Base-by-base conservation (phyloP, 2,329 filamentous ascomycete genomes). In the Pyrenochaeta sp. region DNA sequence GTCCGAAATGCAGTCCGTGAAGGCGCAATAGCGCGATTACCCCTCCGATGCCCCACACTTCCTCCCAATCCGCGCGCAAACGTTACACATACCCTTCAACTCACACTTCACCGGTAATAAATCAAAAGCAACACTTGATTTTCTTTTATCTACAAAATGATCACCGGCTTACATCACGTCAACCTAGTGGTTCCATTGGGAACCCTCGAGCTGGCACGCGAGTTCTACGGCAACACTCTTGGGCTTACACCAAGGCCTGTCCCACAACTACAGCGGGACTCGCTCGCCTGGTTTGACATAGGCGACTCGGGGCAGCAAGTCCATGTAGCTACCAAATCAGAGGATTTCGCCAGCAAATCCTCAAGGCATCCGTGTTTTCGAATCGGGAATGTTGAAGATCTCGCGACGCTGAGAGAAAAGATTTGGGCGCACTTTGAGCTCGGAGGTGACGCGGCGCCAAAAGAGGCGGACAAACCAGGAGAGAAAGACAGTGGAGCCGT, bases 201-300 rank as follows among this genome's bases (percentile, higher is more conserved):
- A 3, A 55, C 51, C 1, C 36, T 58, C 8, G 35, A 38, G 13
- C 46, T 45, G 5, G 51, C 54, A 2, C 6, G 22, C 8, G 44
- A 42, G 7, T 58, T 58, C 41, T 58, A 58, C 41, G 28, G 27
- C 36, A 22, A 21, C 3, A 85, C 82, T 0, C 73, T 86, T 1
- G 82, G 81, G 9, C 73, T 87, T 4, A 76, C 68, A 4, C 65
- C 77, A 2, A 72, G 77, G 3, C 62, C 78, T 1, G 83, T 85
- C 0, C 83, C 83, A 0, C 66, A 68, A 3, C 60, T 77, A 1
- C 81, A 84, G 55, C 73, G 70, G 37, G 76, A 73, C 10, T 74
- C 68, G 1, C 68, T 85, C 1, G 75, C 78, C 7, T 86, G 83
- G 82, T 81, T 85, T 70, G 80, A 86, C 57, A 79, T 85, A 41